Conservation (phyloP, 345 rosid genomes). For the Turnera subulata region DNA sequence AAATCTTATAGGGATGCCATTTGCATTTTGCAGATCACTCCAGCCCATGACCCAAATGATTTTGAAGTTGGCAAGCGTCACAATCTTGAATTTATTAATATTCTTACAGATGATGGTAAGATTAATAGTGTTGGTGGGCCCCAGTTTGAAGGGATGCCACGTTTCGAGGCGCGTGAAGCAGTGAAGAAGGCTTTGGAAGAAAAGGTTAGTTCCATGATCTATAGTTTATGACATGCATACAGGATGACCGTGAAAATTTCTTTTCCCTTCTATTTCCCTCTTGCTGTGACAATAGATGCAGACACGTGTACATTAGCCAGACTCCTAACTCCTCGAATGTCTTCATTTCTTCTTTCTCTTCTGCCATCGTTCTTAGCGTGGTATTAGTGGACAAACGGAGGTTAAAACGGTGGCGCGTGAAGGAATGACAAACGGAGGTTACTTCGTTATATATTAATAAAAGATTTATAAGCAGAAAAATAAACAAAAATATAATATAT, state of each 20-base stretch:
- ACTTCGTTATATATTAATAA: too few species aligned
- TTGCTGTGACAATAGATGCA: too few species aligned
- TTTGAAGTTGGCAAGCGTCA: conserved; percentile 91
- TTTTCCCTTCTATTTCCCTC: background rate
- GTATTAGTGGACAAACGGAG: too few species aligned
- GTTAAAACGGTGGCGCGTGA: too few species aligned
- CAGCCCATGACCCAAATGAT: conserved; percentile 97
- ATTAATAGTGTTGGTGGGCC: conserved; percentile 80
- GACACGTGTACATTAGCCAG: too few species aligned
- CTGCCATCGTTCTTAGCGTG: too few species aligned
- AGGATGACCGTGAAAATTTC: background rate
- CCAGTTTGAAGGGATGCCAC: conserved; percentile 79
- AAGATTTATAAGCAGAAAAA: too few species aligned
- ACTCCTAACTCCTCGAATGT: too few species aligned
- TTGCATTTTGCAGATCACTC: conserved; percentile 71
- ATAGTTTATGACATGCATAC: too few species aligned
- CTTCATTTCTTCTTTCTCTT: too few species aligned
- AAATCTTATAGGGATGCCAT: conserved; percentile 5
- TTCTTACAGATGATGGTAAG: conserved; percentile 89
- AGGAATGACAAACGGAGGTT: too few species aligned
- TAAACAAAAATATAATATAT: too few species aligned
- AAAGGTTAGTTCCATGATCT: conserved; percentile 34
- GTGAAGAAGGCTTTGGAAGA: conserved; percentile 66
- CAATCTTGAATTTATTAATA: conserved; percentile 68
- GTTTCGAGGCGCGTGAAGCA: conserved; percentile 84